phyloP scores from a whole-genome alignment of 2,329 filamentous ascomycete genomes.

The Colletotrichum noveboracense region DNA sequence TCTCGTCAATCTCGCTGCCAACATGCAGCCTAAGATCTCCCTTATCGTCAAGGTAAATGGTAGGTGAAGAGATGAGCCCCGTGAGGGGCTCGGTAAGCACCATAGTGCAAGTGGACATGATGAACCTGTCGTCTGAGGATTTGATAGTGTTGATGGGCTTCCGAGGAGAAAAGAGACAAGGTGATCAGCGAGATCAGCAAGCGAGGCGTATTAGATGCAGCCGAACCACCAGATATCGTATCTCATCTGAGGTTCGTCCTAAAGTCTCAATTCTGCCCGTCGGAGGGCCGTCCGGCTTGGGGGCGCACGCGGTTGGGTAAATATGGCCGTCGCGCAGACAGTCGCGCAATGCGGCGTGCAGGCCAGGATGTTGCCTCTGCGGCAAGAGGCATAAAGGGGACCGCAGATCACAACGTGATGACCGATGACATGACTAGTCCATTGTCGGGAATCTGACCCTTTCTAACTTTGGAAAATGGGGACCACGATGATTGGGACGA shows the following conservation, averaged over 20 bases:
- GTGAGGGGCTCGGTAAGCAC: slow-evolving; percentile 1
- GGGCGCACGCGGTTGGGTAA: background rate
- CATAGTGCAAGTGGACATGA: slow-evolving; percentile 3
- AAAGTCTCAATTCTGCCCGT: background rate
- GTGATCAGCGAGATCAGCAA: background rate
- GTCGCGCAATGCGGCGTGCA: background rate
- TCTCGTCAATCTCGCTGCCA: background rate
- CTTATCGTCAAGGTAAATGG: slow-evolving; percentile 7
- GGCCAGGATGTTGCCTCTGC: slow-evolving; percentile 2
- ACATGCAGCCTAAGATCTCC: slow-evolving; percentile 8
- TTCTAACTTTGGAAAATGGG: slow-evolving; percentile 11
- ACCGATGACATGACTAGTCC: slow-evolving; percentile 17
- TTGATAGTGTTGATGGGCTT: background rate
- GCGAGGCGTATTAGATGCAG: background rate
- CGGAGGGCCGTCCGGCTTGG: background rate
- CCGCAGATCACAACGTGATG: slow-evolving; percentile 13
- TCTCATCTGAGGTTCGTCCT: slow-evolving; percentile 5
- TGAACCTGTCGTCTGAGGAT: background rate
- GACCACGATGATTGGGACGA: slow-evolving; percentile 6
- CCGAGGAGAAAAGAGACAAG: background rate
- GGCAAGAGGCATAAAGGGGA: slow-evolving; percentile 13
- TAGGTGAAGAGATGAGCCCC: background rate
- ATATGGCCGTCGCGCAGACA: background rate
- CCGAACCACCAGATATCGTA: background rate
- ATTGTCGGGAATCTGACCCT: background rate